Base-by-base conservation (phyloP, 2,329 filamentous ascomycete genomes). In the Alternaria novae-zelandiae region DNA sequence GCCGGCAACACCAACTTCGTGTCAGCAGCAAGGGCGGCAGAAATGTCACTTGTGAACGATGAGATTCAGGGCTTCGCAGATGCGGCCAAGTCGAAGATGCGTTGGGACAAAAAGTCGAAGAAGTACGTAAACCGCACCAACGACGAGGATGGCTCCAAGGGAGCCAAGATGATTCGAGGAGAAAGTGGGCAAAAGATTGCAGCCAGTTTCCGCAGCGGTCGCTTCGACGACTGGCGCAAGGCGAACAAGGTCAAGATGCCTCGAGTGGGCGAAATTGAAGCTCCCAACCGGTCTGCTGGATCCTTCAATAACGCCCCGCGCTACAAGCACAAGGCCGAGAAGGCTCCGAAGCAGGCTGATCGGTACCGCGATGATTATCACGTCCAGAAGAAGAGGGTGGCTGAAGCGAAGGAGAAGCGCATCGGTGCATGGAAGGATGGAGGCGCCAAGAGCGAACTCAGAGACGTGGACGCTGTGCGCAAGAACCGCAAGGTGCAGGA, bases 141-240 rank as follows among this genome's bases (percentile, higher is more conserved):
- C 84, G 96, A 99, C 82, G 92, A 97, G 72, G 96, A 99, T 82
- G 96, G 96, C 43, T 96, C 88, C 28, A 89, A 89, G 73, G 87
- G 87, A 36, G 78, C 78, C 12, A 90, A 90, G 76, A 90, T 97
- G 83, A 90, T 97, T 60, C 87, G 88, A 66, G 94, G 96, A 73
- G 96, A 99, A 83, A 93, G 89, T 75, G 96, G 96, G 58, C 93
- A 95, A 83, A 98, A 97, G 85, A 97, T 99, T 73, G 93, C 96
- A 2, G 94, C 96, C 49, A 91, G 87, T 64, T 98, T 99, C 88
- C 90, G 95, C 77, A 94, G 91, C 79, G 96, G 96, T 36, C 90
- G 95, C 49, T 99, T 97, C 83, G 94, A 98, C 78, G 88, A 87
- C 69, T 99, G 96, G 96, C 91, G 90, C 79, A 93, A 91, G 78